Conservation (phyloP, 352 stramenopile species). For the Pythium oligandrum region DNA sequence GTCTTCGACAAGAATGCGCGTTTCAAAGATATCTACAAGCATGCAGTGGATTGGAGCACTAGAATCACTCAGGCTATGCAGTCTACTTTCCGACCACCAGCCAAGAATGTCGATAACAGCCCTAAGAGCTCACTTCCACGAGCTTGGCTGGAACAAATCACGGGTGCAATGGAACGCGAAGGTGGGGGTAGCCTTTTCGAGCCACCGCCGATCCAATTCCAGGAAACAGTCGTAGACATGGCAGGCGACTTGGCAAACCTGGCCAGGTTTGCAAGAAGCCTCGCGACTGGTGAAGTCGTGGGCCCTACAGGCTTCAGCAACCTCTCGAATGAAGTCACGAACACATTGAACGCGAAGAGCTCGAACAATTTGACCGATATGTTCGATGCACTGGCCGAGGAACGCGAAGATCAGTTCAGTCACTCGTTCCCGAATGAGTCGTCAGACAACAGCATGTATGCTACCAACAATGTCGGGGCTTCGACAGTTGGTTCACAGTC, state of each 20-base stretch:
- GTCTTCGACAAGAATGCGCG: constrained; percentile 78
- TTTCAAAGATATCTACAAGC: constrained; percentile 80
- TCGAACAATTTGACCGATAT: constrained; percentile 22
- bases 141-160: constrained; percentile 75
- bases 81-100: constrained; percentile 66
- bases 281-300: constrained; percentile 32
- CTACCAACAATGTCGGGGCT: constrained; percentile 28
- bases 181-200: constrained; percentile 7
- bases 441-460: constrained; percentile 31
- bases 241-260: constrained; percentile 68
- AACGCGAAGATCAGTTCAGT: constrained; percentile 57
- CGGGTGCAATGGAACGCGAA: constrained; percentile 40
- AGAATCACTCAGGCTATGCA: constrained; percentile 76
- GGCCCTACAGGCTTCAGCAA: constrained; percentile 33
- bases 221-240: constrained; percentile 37
- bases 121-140: constrained; percentile 67
- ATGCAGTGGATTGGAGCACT: constrained; percentile 70
- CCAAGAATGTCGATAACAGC: constrained; percentile 59
- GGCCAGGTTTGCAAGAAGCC: constrained; percentile 60
- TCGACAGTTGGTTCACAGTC: constrained; percentile 65
- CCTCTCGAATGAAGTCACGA: constrained; percentile 73
- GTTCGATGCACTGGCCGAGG: constrained; percentile 60
- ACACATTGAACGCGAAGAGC: constrained; percentile 41
- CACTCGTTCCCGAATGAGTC: constrained; percentile 67
- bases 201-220: constrained; percentile 22